Percentiles rank a stretch among this genome's conserved stretches.
Evolutionary conservation across 2,329 filamentous ascomycete species (phyloP).

Genomic region (Aureobasidium lini): DNA sequence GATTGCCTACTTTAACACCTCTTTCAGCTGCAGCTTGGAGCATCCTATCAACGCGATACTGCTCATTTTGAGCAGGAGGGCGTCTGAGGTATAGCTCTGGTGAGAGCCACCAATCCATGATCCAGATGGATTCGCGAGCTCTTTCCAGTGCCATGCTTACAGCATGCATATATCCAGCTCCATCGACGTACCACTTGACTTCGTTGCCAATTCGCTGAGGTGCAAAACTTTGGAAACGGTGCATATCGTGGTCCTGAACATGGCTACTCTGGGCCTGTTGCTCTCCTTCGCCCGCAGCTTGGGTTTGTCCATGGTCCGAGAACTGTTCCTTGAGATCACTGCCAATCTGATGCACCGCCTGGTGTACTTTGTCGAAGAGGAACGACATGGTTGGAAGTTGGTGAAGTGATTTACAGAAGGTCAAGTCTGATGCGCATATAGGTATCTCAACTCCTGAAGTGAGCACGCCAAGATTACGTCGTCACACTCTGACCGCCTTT

Average conservation of each 20-base stretch:
- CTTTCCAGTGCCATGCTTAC: slow-evolving; percentile 72
- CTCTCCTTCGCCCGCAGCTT: slow-evolving; percentile 30
- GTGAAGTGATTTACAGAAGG: background rate
- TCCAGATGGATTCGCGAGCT: slow-evolving; percentile 71
- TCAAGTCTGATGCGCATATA: background rate
- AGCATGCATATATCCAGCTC: slow-evolving; percentile 77
- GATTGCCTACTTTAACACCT: slow-evolving; percentile 71
- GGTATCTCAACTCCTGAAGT: background rate
- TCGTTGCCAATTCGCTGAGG: slow-evolving; percentile 63
- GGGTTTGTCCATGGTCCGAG: slow-evolving; percentile 25
- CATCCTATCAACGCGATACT: slow-evolving; percentile 78
- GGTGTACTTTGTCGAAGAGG: slow-evolving; percentile 50
- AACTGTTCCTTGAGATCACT: slow-evolving; percentile 44
- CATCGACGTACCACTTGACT: slow-evolving; percentile 87
- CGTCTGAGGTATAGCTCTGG: slow-evolving; percentile 82
- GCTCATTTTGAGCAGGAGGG: slow-evolving; percentile 71
- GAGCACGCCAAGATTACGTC: slow-evolving; percentile 5
- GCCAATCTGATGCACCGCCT: slow-evolving; percentile 43
- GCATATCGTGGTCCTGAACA: slow-evolving; percentile 36
- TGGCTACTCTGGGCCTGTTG: slow-evolving; percentile 36
- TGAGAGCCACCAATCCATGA: slow-evolving; percentile 84
- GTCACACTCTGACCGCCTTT: background rate
- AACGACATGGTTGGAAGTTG: slow-evolving; percentile 27
- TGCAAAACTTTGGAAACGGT: slow-evolving; percentile 59
- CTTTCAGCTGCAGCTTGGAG: slow-evolving; percentile 73